Evolutionary conservation across 1,284 basidiomycete genomes (phyloP), one percentile per base, ranked within the genome.

Genomic region (Naganishia sp.): DNA sequence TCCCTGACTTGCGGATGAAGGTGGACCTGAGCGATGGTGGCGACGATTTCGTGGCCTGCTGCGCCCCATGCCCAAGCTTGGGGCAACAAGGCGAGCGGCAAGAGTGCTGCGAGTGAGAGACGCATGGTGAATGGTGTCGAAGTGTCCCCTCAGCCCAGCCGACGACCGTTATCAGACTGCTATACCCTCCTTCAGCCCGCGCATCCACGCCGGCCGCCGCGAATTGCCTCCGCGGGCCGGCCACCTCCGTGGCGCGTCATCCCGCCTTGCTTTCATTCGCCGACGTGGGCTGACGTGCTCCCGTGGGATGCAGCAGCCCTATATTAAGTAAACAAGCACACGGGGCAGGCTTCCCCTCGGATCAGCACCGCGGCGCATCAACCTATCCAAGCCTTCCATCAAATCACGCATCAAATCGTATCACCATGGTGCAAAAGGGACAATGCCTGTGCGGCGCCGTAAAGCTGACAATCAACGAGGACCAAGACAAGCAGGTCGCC

Each of bases 21-120:
- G 77, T 95, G 87, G 64, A 93, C 90, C 77, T 96, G 90, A 0
- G 94, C 93, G 66, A 97, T 92, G 6, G 92, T 94, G 1, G 92
- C 94, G 1, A 93, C 86, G 54, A 95, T 89, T 80, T 94, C 89
- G 72, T 96, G 93, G 16, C 93, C 92, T 84, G 23, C 48, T 28
- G 59, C 59, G 13, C 59, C 59, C 59, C 59, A 61, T 16, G 48
- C 48, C 21, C 36, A 39, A 7, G 13, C 36, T 13, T 39, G 16
- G 11, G 31, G 48, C 48, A 7, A 33, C 5, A 13, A 4, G 10
- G 42, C 10, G 48, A 52, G 16, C 6, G 48, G 6, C n/a, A 52
- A 11, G 18, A 52, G 11, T 15, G 43, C 13, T 33, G 31, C 28
- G 46, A 60, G 6, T 18, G 11, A 25, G 39, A 52, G n/a, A 39